Conservation (phyloP, 2,329 filamentous ascomycete genomes). For the Beauveria scarabaeidicola region DNA sequence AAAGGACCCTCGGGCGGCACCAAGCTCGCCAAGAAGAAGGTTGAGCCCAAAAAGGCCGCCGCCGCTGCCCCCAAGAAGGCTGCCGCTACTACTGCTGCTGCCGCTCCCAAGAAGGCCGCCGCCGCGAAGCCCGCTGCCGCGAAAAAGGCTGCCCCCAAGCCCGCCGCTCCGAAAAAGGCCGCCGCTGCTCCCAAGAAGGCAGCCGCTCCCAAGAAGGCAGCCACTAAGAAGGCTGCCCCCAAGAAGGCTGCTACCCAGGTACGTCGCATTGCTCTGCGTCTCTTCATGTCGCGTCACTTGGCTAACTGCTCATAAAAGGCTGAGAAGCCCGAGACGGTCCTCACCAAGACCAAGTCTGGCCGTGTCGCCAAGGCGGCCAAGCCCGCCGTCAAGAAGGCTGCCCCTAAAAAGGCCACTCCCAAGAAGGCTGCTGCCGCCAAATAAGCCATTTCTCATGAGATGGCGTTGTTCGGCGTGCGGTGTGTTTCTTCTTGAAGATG, state of each 20-base stretch:
- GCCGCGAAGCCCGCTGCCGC: constrained; percentile 22
- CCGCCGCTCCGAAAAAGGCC: constrained; percentile 22
- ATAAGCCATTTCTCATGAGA: constrained; percentile 18
- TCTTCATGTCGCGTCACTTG: not conserved
- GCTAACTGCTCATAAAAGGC: constrained; percentile 23
- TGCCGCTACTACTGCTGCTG: constrained; percentile 27
- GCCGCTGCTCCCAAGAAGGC: constrained; percentile 36
- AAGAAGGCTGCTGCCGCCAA: constrained; percentile 37
- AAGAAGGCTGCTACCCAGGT: constrained; percentile 26
- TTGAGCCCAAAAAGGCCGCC: constrained; percentile 29
- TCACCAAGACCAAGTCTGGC: constrained; percentile 79
- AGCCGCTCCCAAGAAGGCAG: constrained; percentile 37
- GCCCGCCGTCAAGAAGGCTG: constrained; percentile 39
- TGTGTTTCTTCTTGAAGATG: constrained; percentile 7
- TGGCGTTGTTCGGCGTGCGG: not conserved
- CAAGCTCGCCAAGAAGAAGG: constrained; percentile 79
- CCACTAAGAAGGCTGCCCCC: constrained; percentile 35
- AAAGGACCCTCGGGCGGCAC: constrained; percentile 88
- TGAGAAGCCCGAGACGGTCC: constrained; percentile 56
- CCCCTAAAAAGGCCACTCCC: constrained; percentile 34
- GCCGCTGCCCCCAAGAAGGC: constrained; percentile 22
- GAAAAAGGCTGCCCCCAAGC: constrained; percentile 23
- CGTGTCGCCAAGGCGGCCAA: constrained; percentile 65
- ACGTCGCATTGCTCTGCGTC: not conserved
- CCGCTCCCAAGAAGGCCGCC: constrained; percentile 37